Percentiles rank a stretch among this genome's conserved stretches.
Evolutionary conservation across 805 yeast species (phyloP).

Genomic region (Kodamaea kakaduensis): DNA sequence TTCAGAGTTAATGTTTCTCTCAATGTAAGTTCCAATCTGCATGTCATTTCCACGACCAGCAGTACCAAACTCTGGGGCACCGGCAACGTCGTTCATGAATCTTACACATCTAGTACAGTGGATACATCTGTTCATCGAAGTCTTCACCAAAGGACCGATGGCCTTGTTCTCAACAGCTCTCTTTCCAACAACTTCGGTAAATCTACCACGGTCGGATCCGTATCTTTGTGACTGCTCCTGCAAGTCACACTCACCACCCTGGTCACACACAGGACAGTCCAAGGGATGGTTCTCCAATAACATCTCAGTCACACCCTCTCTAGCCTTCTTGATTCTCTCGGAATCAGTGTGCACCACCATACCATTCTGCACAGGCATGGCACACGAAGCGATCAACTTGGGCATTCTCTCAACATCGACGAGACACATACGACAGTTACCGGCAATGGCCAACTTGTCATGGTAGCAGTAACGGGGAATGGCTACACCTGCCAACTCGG

Average conservation of each 20-base stretch:
- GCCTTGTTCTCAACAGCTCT: constrained; percentile 90
- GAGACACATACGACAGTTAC: constrained; percentile 90
- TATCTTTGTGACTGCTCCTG: constrained; percentile 83
- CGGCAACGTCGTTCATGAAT: constrained; percentile 86
- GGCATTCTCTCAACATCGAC: constrained; percentile 89
- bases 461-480: constrained; percentile 91
- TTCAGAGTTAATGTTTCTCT: constrained; percentile 79
- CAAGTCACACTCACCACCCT: constrained; percentile 91
- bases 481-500: constrained; percentile 84
- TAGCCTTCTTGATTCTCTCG: constrained; percentile 73
- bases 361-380: constrained; percentile 87
- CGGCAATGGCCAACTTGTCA: constrained; percentile 85
- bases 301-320: constrained; percentile 91
- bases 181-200: constrained; percentile 75
- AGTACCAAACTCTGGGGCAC: constrained; percentile 87
- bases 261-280: constrained; percentile 91
- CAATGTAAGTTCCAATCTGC: constrained; percentile 88
- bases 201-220: constrained; percentile 85
- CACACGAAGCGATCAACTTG: constrained; percentile 85
- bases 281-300: constrained; percentile 83
- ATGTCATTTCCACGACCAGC: constrained; percentile 88
- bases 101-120: constrained; percentile 91
- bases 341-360: constrained; percentile 81
- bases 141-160: constrained; percentile 83
- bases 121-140: constrained; percentile 89